Base-by-base conservation (phyloP, 2,329 filamentous ascomycete species). In the Ophiostoma fasciatum region DNA sequence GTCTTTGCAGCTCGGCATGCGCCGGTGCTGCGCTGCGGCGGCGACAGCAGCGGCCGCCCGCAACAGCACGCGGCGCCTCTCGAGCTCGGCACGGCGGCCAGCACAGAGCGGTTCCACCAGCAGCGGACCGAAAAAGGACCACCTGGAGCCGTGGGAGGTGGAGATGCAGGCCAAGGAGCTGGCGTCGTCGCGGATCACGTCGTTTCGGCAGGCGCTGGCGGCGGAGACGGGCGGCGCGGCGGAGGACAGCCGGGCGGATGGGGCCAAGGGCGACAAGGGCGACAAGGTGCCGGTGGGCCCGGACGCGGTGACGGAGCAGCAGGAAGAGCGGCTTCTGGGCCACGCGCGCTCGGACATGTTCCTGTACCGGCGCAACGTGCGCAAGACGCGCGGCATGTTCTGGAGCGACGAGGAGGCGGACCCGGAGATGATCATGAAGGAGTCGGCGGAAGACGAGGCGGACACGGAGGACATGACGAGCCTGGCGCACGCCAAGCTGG, bases 381-480 rank as follows among this genome's bases (percentile, higher is more conserved):
- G 35, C 26, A 23, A 34, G 11, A 57, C 55, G 45, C 58, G 46
- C 45, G 47, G 52, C 30, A 56, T 55, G 5, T 66, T 68, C 39
- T 70, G 65, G 64, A 63, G 57, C 44, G 57, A 61, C 27, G 60
- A 62, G n/a, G 66, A 68, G 44, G 52, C 55, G 12, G 64, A 68
- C 33, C 53, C 56, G 8, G 63, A 67, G 31, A 55, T 61, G 22
- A 54, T 63, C 38, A 60, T 57, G 14, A 63, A 73, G 42, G 64
- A 73, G 45, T 57, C 61, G 1, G 70, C 77, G 37, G 57, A 61
- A 28, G 67, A 74, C 38, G 68, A 76, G 45, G 82, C 79, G 53
- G 70, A 81, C 44, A 79, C 84, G 45, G 81, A 92, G 51, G 85
- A 94, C 54, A 81, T 98, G 41, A 80, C 81, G 40, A 74, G 74